Base-by-base conservation (phyloP, 208 protist genomes). In the Acanthamoeba polyphaga region DNA sequence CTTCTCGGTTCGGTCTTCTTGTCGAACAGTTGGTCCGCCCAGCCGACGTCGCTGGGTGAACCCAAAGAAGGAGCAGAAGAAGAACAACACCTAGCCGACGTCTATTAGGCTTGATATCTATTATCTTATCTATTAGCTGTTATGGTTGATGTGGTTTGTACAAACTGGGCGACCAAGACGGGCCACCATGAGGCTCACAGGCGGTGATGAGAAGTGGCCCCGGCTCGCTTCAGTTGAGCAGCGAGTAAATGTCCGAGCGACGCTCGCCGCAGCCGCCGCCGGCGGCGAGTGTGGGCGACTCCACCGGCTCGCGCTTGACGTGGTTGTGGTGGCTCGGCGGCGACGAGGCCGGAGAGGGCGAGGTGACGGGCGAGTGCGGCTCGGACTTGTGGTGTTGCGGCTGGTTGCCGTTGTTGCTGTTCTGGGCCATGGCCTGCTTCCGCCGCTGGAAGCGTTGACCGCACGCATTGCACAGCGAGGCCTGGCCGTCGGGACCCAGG, bases 361-460 rank as follows among this genome's bases (percentile, higher is more conserved):
- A 80, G 15, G 38, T 34, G 13, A 13, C 34, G 49, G 49, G 49
- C 32, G 80, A 64, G 80, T 43, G 27, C 27, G 49, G 17, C 22
- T 17, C 46, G 74, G n/a, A n/a, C 29, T 10, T 34, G 70, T 80
- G 62, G 17, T 58, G 32, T 43, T 88, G 80, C 24, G 64, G 46
- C 22, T 15, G 24, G 38, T 38, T 32, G n/a, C 66, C 12, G 24
- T 19, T 17, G 24, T 43, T 7, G 66, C 12, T 72, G 66, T 72
- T 29, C 43, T 46, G 43, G 66, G 29, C 70, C 38, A 34, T 46
- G 10, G 80, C 80, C n/a, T 46, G 46, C 53, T 64, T 88, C 13
- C 80, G 5, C 9, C 80, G 80, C 80, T 88, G 80, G 51, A 64
- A 88, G 80, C 80, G 80, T 22, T 88, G 80, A 12, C 80, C 80